These are phyloP conservation scores for Cryptococcus sp. DNA, from an alignment of 1,284 basidiomycete species.

Conservation along the genomic window DNA sequence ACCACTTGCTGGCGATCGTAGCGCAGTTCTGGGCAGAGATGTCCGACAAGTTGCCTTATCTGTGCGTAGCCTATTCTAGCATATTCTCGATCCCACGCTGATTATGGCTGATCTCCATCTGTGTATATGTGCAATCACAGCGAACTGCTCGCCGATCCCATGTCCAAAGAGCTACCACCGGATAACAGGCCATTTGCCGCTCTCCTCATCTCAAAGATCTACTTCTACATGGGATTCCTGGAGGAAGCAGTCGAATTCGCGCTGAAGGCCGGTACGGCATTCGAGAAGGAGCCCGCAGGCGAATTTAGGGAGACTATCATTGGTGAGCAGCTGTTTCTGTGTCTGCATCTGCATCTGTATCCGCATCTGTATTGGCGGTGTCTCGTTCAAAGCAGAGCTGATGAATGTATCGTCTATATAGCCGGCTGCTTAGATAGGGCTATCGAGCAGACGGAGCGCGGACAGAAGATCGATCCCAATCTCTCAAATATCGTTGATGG, in stretches of 20 bases:
- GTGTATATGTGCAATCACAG: constrained; percentile 54
- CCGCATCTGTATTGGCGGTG: not conserved
- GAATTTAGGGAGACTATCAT: constrained; percentile 94
- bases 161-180: constrained; percentile 67
- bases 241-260: constrained; percentile 92
- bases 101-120: too few relatives aligned
- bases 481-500: constrained; percentile 80
- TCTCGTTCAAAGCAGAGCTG: not conserved
- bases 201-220: constrained; percentile 89
- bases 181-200: constrained; percentile 77
- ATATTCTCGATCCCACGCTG: too few relatives aligned
- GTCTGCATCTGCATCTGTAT: too few relatives aligned
- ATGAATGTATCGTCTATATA: constrained; percentile 43
- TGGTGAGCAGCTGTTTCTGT: constrained; percentile 59
- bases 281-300: constrained; percentile 71
- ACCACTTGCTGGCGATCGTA: constrained; percentile 76
- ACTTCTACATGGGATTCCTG: constrained; percentile 91
- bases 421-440: constrained; percentile 94
- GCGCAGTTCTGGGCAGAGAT: constrained; percentile 97
- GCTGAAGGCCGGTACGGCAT: constrained; percentile 80
- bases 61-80: constrained; percentile 61
- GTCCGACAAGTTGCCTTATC: constrained; percentile 83
- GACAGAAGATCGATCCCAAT: constrained; percentile 65
- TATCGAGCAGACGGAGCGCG: constrained; percentile 61
- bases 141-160: constrained; percentile 78